Evolutionary conservation across 768 basidiomycete genomes (phyloP).

Genomic region (Mycena polygramma): DNA sequence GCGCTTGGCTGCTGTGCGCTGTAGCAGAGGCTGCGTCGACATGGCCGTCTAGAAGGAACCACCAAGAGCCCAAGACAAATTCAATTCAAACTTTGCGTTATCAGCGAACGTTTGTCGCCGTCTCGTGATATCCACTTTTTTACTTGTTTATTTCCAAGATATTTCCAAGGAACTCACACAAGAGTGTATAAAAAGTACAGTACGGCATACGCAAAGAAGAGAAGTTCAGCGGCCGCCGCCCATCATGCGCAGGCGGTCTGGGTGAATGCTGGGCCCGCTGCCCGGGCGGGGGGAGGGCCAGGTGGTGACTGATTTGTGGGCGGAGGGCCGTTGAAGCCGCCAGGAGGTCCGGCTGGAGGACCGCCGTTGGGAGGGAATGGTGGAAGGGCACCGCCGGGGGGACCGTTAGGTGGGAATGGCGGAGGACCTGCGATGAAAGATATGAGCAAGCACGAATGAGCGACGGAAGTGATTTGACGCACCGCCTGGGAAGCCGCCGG

Average conservation of each 20-base stretch:
- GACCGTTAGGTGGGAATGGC: slow-evolving; percentile 65
- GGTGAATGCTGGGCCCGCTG: slow-evolving; percentile 79
- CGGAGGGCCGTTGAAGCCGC: slow-evolving; percentile 52
- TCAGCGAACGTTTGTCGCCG: background rate
- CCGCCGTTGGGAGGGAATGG: slow-evolving; percentile 58
- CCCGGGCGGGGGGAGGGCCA: slow-evolving; percentile 43
- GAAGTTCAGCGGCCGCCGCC: slow-evolving; percentile 38
- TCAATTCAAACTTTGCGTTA: background rate
- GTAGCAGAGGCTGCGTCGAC: slow-evolving; percentile 98
- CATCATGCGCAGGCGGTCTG: slow-evolving; percentile 89
- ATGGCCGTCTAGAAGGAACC: slow-evolving; percentile 54
- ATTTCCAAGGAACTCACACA: background rate
- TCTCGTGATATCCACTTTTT: background rate
- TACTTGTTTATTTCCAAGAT: no score
- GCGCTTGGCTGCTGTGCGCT: slow-evolving; percentile 93
- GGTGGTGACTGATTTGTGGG: slow-evolving; percentile 44
- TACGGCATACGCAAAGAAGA: background rate
- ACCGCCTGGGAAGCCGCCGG: slow-evolving; percentile 59
- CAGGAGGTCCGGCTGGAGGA: slow-evolving; percentile 47
- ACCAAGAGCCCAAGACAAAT: no score
- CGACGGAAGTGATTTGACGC: slow-evolving; percentile 34
- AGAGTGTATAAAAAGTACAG: slow-evolving; percentile 3
- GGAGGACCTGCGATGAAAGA: slow-evolving; percentile 49
- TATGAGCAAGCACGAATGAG: slow-evolving; percentile 7
- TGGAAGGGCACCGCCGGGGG: slow-evolving; percentile 59